Base-by-base conservation (phyloP, 495 filamentous ascomycete genomes). In the Chaetomium cochliodes region DNA sequence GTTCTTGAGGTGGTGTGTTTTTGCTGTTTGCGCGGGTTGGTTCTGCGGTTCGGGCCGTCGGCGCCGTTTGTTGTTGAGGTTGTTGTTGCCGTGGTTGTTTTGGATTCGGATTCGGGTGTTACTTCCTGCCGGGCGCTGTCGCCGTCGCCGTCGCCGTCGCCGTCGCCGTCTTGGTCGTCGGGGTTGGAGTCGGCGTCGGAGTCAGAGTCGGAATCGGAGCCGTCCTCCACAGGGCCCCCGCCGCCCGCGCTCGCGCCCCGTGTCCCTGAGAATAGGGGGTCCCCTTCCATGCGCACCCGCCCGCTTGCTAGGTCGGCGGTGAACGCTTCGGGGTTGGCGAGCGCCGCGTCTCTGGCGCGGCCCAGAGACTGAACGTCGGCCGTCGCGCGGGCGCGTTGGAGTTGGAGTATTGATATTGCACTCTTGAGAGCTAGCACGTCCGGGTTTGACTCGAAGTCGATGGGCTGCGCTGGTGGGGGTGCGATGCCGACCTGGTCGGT, bases 381-480 rank as follows among this genome's bases (percentile, higher is more conserved):
- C n/a, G 84, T 71, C 18, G 88, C 87, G 73, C 90, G 90, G 66
- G 87, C 83, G 53, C 88, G 88, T 76, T 97, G 92, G 51, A 94
- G 77, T 77, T 93, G 90, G 39, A 97, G 79, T 52, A 96, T 87
- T 4, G 88, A 86, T 67, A 96, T 90, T 4, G 92, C 88, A 23
- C 88, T 87, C 44, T 87, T 85, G 30, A 97, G 80, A 4, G 92
- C 92, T 25, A 96, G 87, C 2, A 87, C 91, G 78, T 97, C 92
- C 5, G 91, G 86, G 69, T 96, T 96, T 55, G 85, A 81, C 66
- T 87, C 87, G 73, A 92, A 88, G 61, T 85, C 84, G 69, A 96
- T 87, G 13, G 91, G 88, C 15, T 85, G 79, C 0, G 88, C 78
- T 0, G 90, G 89, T 16, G 78, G 79, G 3, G 75, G 77, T 0